phyloP scores from a whole-genome alignment of 2,329 filamentous ascomycete genomes.

The Dothistroma septosporum region DNA sequence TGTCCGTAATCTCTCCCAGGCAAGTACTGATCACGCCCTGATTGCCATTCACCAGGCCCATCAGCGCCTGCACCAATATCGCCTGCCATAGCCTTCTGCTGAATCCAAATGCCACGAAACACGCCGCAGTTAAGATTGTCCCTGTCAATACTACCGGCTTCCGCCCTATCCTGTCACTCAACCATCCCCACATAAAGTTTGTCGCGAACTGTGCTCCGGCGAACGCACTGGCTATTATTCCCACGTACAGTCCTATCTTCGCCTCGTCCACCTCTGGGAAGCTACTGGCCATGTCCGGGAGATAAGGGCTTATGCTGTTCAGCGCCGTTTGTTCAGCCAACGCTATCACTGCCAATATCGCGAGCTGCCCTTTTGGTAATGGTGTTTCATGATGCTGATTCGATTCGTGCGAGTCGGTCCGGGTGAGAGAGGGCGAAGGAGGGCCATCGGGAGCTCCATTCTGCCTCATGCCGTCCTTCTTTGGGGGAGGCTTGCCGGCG shows the following conservation, averaged over 20 bases:
- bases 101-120: constrained; percentile 84
- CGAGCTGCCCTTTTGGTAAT: constrained; percentile 75
- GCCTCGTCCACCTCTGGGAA: constrained; percentile 73
- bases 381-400: constrained; percentile 58
- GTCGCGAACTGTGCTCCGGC: constrained; percentile 88
- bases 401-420: constrained; percentile 16
- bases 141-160: constrained; percentile 80
- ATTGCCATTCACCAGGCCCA: constrained; percentile 94
- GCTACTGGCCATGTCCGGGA: constrained; percentile 83
- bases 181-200: constrained; percentile 85
- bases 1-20: constrained; percentile 88
- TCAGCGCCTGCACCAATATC: constrained; percentile 76
- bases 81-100: constrained; percentile 79
- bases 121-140: constrained; percentile 74
- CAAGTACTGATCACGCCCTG: constrained; percentile 91
- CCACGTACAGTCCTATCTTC: constrained; percentile 81
- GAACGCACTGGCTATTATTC: constrained; percentile 83
- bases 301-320: constrained; percentile 92
- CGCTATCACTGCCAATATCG: constrained; percentile 80
- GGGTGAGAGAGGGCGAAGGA: constrained; percentile 13
- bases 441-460: constrained; percentile 12
- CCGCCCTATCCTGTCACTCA: constrained; percentile 73
- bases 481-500: constrained; percentile 51
- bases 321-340: constrained; percentile 92
- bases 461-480: constrained; percentile 15